Percentiles rank a stretch among this genome's conserved stretches.
Evolutionary conservation across 495 filamentous ascomycete genomes (phyloP).

Genomic region (Thermothielavioides terrestris): DNA sequence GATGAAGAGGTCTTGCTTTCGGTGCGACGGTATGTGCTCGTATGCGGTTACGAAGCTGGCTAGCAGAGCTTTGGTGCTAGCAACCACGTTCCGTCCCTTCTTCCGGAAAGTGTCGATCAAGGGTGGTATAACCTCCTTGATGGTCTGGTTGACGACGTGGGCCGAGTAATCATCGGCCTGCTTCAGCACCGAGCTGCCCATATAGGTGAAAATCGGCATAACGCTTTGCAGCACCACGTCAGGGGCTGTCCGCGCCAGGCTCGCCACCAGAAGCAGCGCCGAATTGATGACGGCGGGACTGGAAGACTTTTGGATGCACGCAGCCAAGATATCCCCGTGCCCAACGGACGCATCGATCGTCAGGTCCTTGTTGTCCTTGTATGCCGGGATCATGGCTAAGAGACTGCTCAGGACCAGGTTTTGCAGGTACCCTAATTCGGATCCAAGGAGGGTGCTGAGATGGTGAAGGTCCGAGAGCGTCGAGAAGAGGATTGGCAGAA

Average conservation of each 20-base stretch:
- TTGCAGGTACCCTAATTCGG: constrained; percentile 80
- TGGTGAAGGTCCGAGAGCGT: constrained; percentile 75
- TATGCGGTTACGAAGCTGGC: constrained; percentile 90
- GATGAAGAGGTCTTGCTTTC: constrained; percentile 69
- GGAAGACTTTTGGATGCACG: constrained; percentile 79
- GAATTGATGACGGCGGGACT: constrained; percentile 87
- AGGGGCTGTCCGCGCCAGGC: constrained; percentile 71
- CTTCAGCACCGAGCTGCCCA: constrained; percentile 77
- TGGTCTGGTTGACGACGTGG: constrained; percentile 81
- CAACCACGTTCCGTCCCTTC: constrained; percentile 64
- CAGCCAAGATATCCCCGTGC: constrained; percentile 77
- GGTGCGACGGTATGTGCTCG: constrained; percentile 83
- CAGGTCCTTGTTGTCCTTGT: constrained; percentile 50
- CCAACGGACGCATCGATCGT: constrained; percentile 67
- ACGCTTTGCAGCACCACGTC: constrained; percentile 88
- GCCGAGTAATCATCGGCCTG: constrained; percentile 94
- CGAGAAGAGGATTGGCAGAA: constrained; percentile 71
- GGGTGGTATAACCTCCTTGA: constrained; percentile 81
- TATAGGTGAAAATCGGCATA: constrained; percentile 98
- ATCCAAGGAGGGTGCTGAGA: constrained; percentile 58
- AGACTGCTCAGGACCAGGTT: constrained; percentile 68
- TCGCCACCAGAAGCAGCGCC: constrained; percentile 80
- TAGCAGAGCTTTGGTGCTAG: constrained; percentile 74
- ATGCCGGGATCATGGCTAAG: constrained; percentile 65
- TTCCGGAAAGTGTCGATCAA: constrained; percentile 78